Percentiles rank a stretch among this genome's conserved stretches.
Conservation (phyloP, 2,329 filamentous ascomycete genomes). For the Neonectria sp. region DNA sequence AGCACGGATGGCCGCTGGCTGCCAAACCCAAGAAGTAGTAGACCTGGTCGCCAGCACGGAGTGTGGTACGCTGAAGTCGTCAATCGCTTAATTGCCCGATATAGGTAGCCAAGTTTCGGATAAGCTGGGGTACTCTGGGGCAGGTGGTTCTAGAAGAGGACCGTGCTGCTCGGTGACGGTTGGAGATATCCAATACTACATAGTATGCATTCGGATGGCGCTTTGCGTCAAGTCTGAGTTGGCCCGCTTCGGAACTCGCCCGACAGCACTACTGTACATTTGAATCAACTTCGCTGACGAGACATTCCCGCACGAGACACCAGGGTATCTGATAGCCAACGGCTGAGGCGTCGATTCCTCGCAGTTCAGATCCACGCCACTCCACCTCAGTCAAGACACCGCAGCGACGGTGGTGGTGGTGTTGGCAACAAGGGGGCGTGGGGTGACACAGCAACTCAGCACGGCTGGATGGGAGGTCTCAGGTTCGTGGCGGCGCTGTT, state of each 20-base stretch:
- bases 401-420: slow-evolving; percentile 13
- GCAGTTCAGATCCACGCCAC: slow-evolving; percentile 9
- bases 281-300: background rate
- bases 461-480: slow-evolving; percentile 4
- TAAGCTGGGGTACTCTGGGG: slow-evolving; percentile 22
- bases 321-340: slow-evolving; percentile 17
- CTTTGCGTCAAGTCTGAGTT: background rate
- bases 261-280: background rate
- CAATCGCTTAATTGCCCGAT: slow-evolving; percentile 6
- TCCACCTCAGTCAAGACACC: slow-evolving; percentile 15
- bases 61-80: background rate
- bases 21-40: background rate
- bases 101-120: slow-evolving; percentile 22
- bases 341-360: slow-evolving; percentile 4
- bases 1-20: background rate
- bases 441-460: slow-evolving; percentile 18
- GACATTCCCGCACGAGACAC: slow-evolving; percentile 11
- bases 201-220: background rate
- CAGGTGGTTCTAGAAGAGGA: slow-evolving; percentile 3
- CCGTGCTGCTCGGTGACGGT: background rate
- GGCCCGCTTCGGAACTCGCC: slow-evolving; percentile 11
- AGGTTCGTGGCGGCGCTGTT: slow-evolving; percentile 26
- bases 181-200: background rate
- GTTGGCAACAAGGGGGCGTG: slow-evolving; percentile 22
- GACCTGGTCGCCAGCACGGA: background rate